Base-by-base conservation (phyloP, 148 eudicot species). In the Persicaria tinctoria region DNA sequence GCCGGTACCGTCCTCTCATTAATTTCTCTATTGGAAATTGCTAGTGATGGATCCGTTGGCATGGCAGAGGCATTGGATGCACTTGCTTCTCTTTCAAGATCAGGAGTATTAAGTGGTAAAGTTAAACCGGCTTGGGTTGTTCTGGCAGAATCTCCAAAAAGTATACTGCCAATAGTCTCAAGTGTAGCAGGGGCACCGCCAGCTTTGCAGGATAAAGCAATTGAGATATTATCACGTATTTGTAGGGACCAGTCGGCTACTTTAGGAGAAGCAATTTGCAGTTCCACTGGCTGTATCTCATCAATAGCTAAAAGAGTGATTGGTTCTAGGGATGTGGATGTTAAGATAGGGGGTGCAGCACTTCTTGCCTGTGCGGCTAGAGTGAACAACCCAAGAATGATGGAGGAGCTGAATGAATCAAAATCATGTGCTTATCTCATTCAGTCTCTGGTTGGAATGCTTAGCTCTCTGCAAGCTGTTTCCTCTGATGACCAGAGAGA, bases 11-110 rank as follows among this genome's bases (percentile, higher is more conserved):
- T 95, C 53, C 90, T 95, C 83, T 88, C 92, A 72, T 66, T 95
- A 76, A 89, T 95, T 78, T 84, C 92, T 47, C 88, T 92, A 74
- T 83, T 92, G 74, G 96, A 89, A 75, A 70, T 89, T 46, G 88
- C 86, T 45, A 78, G 78, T 44, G 78, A 83, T 78, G 90, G 87
- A 69, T 82, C 93, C 66, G 75, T 81, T 83, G 89, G 85, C 81
- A 79, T 80, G 45, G 89, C 92, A 79, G 97, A 92, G 81, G 97
- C 92, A 76, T 75, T 95, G 74, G 92, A 92, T 84, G 99, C 99
- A 75, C 94, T 95, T 79, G 88, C 90, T 74, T 81, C 78, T 75
- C 76, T 95, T 51, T 92, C 97, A 46, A 89, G 86, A 78, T 83
- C 89, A 59, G 87, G 76, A 73, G 87, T 83, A 55, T 59, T 81